Evolutionary conservation across 257 asterid species (phyloP).

Genomic region (Solanum habrochaites): DNA sequence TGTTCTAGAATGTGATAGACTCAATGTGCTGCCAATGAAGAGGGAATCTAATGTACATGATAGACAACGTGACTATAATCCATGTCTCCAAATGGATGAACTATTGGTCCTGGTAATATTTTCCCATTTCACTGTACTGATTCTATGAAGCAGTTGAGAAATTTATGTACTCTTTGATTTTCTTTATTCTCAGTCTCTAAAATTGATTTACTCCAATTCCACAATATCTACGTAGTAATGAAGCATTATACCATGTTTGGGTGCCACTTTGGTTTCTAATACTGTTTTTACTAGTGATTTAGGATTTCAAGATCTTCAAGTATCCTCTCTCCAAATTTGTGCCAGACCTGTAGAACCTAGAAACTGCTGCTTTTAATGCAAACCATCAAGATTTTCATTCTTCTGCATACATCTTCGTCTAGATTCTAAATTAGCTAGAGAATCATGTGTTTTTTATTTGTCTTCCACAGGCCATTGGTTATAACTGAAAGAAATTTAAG

Average conservation of each 20-base stretch:
- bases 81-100: background rate
- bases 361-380: background rate
- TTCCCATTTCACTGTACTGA: background rate
- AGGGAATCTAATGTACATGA: background rate
- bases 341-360: background rate
- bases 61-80: background rate
- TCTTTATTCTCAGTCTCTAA: background rate
- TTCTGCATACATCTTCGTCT: background rate
- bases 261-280: background rate
- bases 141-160: background rate
- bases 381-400: background rate
- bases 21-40: background rate
- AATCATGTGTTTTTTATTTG: background rate
- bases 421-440: background rate
- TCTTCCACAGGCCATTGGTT: slow-evolving; percentile 44
- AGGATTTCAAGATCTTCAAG: background rate
- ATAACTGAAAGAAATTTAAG: slow-evolving; percentile 3
- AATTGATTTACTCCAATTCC: background rate
- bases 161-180: background rate
- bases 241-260: background rate
- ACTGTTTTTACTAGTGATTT: background rate
- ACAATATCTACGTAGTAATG: background rate
- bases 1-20: background rate
- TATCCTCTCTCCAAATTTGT: background rate
- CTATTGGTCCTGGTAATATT: background rate